A percentile compares a stretch with the other conserved stretches of the same genome.
Conservation (phyloP, 768 basidiomycete species). For the Suillus plorans region DNA sequence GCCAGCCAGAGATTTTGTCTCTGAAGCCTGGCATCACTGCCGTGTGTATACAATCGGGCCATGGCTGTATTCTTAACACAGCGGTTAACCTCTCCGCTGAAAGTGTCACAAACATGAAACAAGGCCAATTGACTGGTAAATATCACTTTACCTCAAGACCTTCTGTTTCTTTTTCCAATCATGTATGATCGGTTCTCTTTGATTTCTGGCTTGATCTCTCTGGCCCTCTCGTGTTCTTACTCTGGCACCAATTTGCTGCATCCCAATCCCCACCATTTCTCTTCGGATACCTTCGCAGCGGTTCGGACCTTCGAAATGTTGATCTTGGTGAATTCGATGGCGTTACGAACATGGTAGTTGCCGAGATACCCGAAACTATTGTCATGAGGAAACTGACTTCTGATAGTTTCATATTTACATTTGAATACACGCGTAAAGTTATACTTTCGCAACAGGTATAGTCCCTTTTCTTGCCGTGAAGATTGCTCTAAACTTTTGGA, state of each 20-base stretch:
- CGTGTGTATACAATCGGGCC: too few species aligned
- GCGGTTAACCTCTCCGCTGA: not conserved
- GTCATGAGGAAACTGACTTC: slow-evolving; percentile 41
- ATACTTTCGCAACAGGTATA: slow-evolving; percentile 21
- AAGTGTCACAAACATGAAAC: slow-evolving; percentile 14
- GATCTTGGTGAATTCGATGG: slow-evolving; percentile 45
- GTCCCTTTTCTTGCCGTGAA: slow-evolving; percentile 13
- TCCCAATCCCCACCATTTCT: slow-evolving; percentile 41
- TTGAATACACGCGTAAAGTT: slow-evolving; percentile 39
- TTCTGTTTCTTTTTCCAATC: not conserved
- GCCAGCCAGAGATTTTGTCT: too few species aligned
- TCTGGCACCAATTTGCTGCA: slow-evolving; percentile 22
- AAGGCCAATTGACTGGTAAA: slow-evolving; percentile 19
- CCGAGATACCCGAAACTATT: slow-evolving; percentile 41
- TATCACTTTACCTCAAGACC: slow-evolving; percentile 7
- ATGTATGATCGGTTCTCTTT: slow-evolving; percentile 12
- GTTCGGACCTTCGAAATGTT: slow-evolving; percentile 34
- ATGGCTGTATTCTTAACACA: not conserved
- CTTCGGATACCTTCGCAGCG: slow-evolving; percentile 37
- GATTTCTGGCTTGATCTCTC: slow-evolving; percentile 18
- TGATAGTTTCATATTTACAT: slow-evolving; percentile 33
- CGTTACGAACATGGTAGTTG: slow-evolving; percentile 40
- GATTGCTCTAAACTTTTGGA: slow-evolving; percentile 5
- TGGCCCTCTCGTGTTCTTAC: not conserved
- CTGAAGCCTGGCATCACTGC: too few species aligned